phyloP scores from a whole-genome alignment of 2,329 filamentous ascomycete genomes.

The Pseudopithomyces maydicus region DNA sequence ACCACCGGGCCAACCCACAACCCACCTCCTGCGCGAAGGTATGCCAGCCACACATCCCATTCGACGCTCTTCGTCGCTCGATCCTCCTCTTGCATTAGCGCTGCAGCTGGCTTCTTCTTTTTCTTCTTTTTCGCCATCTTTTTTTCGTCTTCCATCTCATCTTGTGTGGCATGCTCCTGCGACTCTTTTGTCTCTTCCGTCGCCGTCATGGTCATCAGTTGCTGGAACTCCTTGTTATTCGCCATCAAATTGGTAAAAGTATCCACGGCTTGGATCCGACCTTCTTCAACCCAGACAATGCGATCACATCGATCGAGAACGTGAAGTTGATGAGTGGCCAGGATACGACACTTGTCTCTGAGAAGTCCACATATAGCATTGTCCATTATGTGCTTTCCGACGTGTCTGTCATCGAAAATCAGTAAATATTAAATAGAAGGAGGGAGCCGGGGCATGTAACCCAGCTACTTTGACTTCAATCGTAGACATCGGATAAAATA shows the following conservation, averaged over 20 bases:
- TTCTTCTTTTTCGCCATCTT: slow-evolving; percentile 57
- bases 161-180: slow-evolving; percentile 56
- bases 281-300: slow-evolving; percentile 91
- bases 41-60: slow-evolving; percentile 79
- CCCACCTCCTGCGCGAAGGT: slow-evolving; percentile 75
- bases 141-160: slow-evolving; percentile 64
- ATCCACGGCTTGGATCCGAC: slow-evolving; percentile 81
- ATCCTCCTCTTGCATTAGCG: slow-evolving; percentile 76
- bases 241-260: slow-evolving; percentile 89
- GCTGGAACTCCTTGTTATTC: slow-evolving; percentile 76
- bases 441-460: neutral
- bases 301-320: slow-evolving; percentile 89
- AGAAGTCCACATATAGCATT: slow-evolving; percentile 89
- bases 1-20: slow-evolving; percentile 70
- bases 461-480: neutral
- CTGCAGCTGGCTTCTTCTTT: slow-evolving; percentile 51
- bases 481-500: too few species aligned
- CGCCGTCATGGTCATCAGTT: slow-evolving; percentile 80
- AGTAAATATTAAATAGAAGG: neutral
- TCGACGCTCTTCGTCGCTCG: slow-evolving; percentile 76
- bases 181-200: slow-evolving; percentile 61
- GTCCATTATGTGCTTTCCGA: slow-evolving; percentile 80
- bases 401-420: slow-evolving; percentile 56
- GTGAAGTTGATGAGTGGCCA: slow-evolving; percentile 95
- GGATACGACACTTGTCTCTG: slow-evolving; percentile 84